phyloP scores from a whole-genome alignment of 208 protist species.

The Vickermania ingenoplastis region DNA sequence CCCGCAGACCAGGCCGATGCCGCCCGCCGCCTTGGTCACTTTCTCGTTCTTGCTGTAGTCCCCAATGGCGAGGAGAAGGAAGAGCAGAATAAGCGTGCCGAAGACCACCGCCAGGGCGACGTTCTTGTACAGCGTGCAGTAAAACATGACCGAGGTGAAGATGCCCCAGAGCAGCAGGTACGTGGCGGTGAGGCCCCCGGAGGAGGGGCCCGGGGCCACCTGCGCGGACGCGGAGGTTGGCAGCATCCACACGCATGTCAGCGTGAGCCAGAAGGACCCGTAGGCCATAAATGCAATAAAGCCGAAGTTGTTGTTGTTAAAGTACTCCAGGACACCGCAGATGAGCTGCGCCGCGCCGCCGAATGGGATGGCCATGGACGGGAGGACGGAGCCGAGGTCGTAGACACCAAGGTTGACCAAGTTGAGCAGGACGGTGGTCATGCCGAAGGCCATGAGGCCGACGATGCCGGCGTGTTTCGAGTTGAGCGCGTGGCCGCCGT shows the following conservation, averaged over 20 bases:
- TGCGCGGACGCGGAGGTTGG: constrained; percentile 5
- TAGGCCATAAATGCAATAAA: constrained; percentile 29
- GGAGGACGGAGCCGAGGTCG: constrained; percentile 17
- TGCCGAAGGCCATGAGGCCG: constrained; percentile 41
- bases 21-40: constrained; percentile 19
- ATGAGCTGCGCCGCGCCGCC: constrained; percentile 45
- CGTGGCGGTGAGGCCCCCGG: constrained; percentile 7
- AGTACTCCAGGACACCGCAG: constrained; percentile 42
- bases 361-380: constrained; percentile 35
- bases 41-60: constrained; percentile 11
- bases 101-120: constrained; percentile 10
- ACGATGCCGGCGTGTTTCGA: constrained; percentile 23
- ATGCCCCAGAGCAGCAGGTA: constrained; percentile 18
- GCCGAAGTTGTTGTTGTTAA: constrained; percentile 40
- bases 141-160: constrained; percentile 14
- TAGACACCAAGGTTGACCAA: constrained; percentile 37
- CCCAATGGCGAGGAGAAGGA: constrained; percentile 30
- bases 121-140: constrained; percentile 10
- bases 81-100: constrained; percentile 14
- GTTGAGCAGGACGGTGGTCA: constrained; percentile 50
- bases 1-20: constrained; percentile 39
- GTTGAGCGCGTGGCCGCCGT: constrained; percentile 8
- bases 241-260: constrained; percentile 34
- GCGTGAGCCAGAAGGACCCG: constrained; percentile 44
- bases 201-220: not conserved